These are phyloP conservation scores for Ceratobasidium sp. DNA, from an alignment of 1,284 basidiomycete species.

Conservation along the genomic window DNA sequence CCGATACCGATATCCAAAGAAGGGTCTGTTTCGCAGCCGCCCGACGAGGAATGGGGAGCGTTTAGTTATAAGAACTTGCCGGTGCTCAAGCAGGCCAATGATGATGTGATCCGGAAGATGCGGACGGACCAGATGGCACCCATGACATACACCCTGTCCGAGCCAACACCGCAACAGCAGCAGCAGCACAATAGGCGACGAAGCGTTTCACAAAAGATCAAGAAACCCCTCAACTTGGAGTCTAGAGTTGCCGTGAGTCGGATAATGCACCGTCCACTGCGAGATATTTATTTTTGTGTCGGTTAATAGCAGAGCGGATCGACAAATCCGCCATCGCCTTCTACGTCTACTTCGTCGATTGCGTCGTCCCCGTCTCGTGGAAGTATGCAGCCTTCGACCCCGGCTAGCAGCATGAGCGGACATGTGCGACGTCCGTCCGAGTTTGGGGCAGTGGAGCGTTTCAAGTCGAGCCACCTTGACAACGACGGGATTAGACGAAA, in stretches of 20 bases:
- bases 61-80: conserved; percentile 99
- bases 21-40: conserved; percentile 52
- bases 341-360: conserved; percentile 90
- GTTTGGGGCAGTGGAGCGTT: conserved; percentile 79
- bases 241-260: conserved; percentile 56
- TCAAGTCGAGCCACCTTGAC: conserved; percentile 80
- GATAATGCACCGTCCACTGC: conserved; percentile 42
- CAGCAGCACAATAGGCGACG: conserved; percentile 63
- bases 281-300: conserved; percentile 4
- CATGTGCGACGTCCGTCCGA: conserved; percentile 85
- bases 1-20: conserved; percentile 52
- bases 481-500: conserved; percentile 71
- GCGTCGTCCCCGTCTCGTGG: conserved; percentile 87
- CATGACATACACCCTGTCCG: conserved; percentile 71
- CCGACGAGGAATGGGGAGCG: conserved; percentile 90
- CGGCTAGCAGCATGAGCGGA: conserved; percentile 61
- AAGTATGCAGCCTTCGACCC: conserved; percentile 66
- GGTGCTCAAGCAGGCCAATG: conserved; percentile 96
- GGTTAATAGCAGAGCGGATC: conserved; percentile 38
- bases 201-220: conserved; percentile 73
- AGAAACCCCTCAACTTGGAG: conserved; percentile 70
- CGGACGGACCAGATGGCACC: conserved; percentile 78
- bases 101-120: conserved; percentile 95
- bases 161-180: conserved; percentile 56
- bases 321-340: conserved; percentile 82